Conservation (phyloP, 345 rosid genomes). For the Zanthoxylum bungeanum region DNA sequence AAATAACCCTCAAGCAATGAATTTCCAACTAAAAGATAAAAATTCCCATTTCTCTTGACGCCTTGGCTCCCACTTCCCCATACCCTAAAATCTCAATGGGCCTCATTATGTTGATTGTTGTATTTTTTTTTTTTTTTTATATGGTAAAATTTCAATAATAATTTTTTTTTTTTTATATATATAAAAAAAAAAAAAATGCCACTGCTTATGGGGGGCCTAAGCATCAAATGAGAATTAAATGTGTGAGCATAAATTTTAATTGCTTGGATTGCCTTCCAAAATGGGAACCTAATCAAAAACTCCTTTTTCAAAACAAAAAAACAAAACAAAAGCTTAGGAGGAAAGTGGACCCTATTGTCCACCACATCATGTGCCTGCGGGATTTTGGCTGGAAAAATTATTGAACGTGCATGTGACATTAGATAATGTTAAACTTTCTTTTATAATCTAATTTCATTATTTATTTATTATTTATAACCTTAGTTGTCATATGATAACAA, state of each 20-base stretch:
- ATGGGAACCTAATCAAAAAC: not conserved
- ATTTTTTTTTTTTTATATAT: no score
- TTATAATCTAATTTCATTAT: not conserved
- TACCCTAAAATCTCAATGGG: no score
- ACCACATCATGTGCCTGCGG: not conserved
- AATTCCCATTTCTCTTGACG: no score
- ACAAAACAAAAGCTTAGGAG: not conserved
- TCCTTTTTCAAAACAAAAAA: not conserved
- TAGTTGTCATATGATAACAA: not conserved
- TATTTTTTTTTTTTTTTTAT: no score
- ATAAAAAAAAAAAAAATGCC: no score
- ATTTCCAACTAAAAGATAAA: no score
- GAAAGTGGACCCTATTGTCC: not conserved
- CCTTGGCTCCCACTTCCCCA: no score
- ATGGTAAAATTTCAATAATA: no score
- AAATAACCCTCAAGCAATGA: no score
- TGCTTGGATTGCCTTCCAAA: not conserved
- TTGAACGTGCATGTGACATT: constrained; percentile 7
- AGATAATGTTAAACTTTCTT: not conserved
- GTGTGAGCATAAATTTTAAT: not conserved
- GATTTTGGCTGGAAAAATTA: not conserved
- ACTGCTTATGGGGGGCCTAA: not conserved
- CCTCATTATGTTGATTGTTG: no score
- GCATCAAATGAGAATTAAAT: not conserved
- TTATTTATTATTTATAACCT: not conserved